Evolutionary conservation across 805 yeast species (phyloP), one percentile per base, ranked within the genome.

Genomic region (Saccharomycopsis selenospora): DNA sequence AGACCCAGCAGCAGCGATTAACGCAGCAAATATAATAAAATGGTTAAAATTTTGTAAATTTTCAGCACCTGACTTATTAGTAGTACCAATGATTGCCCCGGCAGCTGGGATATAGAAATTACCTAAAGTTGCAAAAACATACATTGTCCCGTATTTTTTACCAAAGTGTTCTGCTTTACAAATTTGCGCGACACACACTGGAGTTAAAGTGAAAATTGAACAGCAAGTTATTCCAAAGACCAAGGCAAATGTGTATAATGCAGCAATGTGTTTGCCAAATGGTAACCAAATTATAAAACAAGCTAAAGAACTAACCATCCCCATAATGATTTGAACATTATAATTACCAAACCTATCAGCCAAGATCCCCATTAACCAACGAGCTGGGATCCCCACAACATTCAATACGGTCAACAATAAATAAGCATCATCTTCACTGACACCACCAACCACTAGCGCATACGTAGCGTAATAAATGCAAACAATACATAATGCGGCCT

Each of bases 131-230:
- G 77, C 82, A 55, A 77, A 65, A 36, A 75, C 75, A 59, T 79
- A 81, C 63, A 79, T 72, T 6, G 80, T 73, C 2, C 80, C 76
- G 54, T 75, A 76, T 14, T 77, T 67, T 59, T 68, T 71, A 26
- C 82, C 82, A 59, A 73, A 76, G 48, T 66, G 71, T 44, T 74
- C 73, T 10, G 73, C 70, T 46, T 71, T 72, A 18, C 80, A 74
- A 29, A 79, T 74, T 50, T 77, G 79, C 1, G 79, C 80, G 51
- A 79, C 69, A 55, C 82, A 75, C 2, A 77, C 79, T 5, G 83
- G 82, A 40, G 76, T 67, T 47, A 78, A 59, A 3, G 82, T 70
- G 54, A 77, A 68, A 1, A 77, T 71, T 2, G 82, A 72, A 4
- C 80, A 77, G 7, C 80, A 71, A 50, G 70, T 66, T 45, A 78